Conservation (phyloP, 2,329 filamentous ascomycete species). For the Leptosphaerulina australis region DNA sequence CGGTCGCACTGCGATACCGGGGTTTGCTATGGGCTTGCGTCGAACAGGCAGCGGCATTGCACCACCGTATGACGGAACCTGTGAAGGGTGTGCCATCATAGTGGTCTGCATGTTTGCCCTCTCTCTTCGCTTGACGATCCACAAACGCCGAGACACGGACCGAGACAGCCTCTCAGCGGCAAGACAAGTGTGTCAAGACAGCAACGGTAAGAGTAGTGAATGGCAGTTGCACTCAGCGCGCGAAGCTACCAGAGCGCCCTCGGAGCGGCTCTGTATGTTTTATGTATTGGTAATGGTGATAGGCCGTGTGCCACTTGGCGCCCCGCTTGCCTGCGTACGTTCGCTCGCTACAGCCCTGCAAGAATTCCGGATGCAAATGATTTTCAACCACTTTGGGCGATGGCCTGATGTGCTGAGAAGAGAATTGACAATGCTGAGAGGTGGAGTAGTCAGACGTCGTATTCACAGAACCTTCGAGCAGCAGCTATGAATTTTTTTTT, state of each 20-base stretch:
- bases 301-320: slow-evolving; percentile 30
- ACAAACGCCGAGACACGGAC: slow-evolving; percentile 35
- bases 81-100: slow-evolving; percentile 34
- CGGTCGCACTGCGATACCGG: slow-evolving; percentile 41
- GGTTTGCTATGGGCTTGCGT: slow-evolving; percentile 45
- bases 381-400: slow-evolving; percentile 36
- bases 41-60: slow-evolving; percentile 35
- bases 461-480: neutral
- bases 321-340: slow-evolving; percentile 30
- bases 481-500: neutral
- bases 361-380: slow-evolving; percentile 25
- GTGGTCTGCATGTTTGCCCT: slow-evolving; percentile 35
- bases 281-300: slow-evolving; percentile 26
- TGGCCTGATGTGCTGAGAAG: slow-evolving; percentile 29
- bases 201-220: slow-evolving; percentile 20
- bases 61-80: slow-evolving; percentile 32
- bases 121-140: slow-evolving; percentile 27
- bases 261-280: slow-evolving; percentile 22
- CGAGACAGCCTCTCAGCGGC: slow-evolving; percentile 35
- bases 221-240: slow-evolving; percentile 10
- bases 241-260: slow-evolving; percentile 8
- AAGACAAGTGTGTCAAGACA: slow-evolving; percentile 27
- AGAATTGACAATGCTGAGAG: slow-evolving; percentile 27
- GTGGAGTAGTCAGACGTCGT: slow-evolving; percentile 16
- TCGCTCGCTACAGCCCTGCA: slow-evolving; percentile 28